Evolutionary conservation across 441 rosid genomes (phyloP), one percentile per base, ranked within the genome.

Genomic region (Syzygium syzygioides): DNA sequence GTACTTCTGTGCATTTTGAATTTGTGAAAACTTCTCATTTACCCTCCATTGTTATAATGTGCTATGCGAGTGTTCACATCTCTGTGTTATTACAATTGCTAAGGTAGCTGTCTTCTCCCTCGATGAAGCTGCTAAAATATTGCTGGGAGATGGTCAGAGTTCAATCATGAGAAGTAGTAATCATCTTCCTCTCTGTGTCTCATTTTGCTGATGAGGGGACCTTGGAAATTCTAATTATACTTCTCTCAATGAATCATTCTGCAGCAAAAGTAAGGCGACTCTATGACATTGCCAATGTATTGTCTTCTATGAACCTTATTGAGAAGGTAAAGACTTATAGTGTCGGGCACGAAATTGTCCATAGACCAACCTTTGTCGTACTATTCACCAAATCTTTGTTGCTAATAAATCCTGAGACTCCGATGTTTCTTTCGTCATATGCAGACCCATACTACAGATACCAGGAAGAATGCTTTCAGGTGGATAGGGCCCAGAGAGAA

Each of bases 191-290:
- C 55, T 76, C 87, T 12, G 48, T 62, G 57, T 23, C 76, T 41
- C 53, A 34, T 45, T 48, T 53, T 80, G 56, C 53, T 25, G 17
- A 62, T n/a, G 45, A 88, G 26, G 79, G 9, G 12, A 86, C 59
- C 23, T 30, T 32, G 57, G 54, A 50, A 64, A 32, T 48, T 60
- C 88, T 87, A 80, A 86, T 89, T 93, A 83, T 89, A 79, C 79
- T 55, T 85, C 41, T 84, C 79, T 48, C 76, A 6, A 41, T 87
- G 86, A 85, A 85, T 88, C 91, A 68, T 76, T 76, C 17, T 90
- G 92, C 95, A 97, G 99, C 99, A 86, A 98, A 98, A 94, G 98
- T 98, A 20, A 97, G 99, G 93, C 92, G 99, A 87, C 91, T 98
- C 6, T 98, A 98, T 90, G 99, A 97, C 93, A 98, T 98, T 90